phyloP scores from a whole-genome alignment of 176 grass and related monocot genomes.

The Oryza longistaminata region DNA sequence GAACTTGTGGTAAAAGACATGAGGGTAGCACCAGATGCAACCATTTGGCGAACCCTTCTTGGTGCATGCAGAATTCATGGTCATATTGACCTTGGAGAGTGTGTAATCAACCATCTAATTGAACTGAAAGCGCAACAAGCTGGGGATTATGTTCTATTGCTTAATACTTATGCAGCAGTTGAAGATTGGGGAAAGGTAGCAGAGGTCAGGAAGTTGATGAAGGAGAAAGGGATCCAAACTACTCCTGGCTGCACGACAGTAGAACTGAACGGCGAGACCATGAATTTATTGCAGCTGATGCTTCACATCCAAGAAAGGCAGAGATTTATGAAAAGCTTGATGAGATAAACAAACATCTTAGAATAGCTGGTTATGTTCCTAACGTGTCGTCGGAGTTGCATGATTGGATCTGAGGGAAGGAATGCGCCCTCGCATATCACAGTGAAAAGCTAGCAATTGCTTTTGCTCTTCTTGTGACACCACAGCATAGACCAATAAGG shows the following conservation, averaged over 20 bases:
- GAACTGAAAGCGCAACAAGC: constrained; percentile 72
- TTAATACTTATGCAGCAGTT: constrained; percentile 60
- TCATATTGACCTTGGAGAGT: constrained; percentile 57
- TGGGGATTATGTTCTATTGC: constrained; percentile 66
- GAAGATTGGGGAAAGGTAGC: constrained; percentile 65
- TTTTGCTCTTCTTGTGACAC: constrained; percentile 62
- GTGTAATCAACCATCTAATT: constrained; percentile 53
- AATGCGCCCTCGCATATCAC: constrained; percentile 59
- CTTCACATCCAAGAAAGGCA: constrained; percentile 53
- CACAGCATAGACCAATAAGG: constrained; percentile 56
- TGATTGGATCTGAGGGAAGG: constrained; percentile 68
- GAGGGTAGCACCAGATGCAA: constrained; percentile 51
- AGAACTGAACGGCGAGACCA: constrained; percentile 57
- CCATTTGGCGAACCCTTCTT: constrained; percentile 71
- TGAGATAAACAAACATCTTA: constrained; percentile 72
- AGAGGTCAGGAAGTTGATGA: constrained; percentile 71
- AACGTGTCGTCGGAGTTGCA: constrained; percentile 66
- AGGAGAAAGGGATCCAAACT: constrained; percentile 68
- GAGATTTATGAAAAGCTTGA: constrained; percentile 66
- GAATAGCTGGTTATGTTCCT: constrained; percentile 63
- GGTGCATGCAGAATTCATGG: constrained; percentile 66
- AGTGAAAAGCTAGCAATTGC: constrained; percentile 76
- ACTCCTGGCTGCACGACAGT: constrained; percentile 69
- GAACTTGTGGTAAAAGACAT: constrained; percentile 55
- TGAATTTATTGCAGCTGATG: constrained; percentile 68